A percentile compares a stretch with the other conserved stretches of the same genome.
phyloP scores from a whole-genome alignment of 805 yeast genomes.

The Metschnikowia kunwiensis region DNA sequence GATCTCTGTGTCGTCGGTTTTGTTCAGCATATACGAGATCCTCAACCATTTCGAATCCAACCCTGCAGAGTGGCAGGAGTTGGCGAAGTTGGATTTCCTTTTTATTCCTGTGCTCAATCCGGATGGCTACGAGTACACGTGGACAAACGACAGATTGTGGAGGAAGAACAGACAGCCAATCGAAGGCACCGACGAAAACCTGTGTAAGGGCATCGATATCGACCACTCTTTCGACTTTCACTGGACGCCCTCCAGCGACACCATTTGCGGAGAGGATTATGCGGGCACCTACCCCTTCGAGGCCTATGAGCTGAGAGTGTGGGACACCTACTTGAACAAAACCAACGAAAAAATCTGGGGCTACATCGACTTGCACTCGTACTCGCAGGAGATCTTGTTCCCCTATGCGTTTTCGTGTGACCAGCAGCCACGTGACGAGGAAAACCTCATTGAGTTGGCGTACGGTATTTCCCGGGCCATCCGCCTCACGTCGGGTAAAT shows the following conservation, averaged over 20 bases:
- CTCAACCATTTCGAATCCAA: constrained; percentile 29
- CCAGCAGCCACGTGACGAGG: constrained; percentile 72
- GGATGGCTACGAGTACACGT: constrained; percentile 83
- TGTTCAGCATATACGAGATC: constrained; percentile 48
- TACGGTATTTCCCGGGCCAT: constrained; percentile 77
- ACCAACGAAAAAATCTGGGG: constrained; percentile 62
- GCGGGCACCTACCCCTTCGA: constrained; percentile 72
- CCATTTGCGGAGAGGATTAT: constrained; percentile 82
- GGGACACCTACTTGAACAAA: constrained; percentile 38
- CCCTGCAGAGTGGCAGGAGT: constrained; percentile 41
- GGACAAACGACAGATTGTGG: constrained; percentile 84
- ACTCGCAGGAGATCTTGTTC: constrained; percentile 76
- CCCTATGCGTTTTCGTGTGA: constrained; percentile 82
- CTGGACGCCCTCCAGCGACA: constrained; percentile 58
- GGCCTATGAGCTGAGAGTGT: constrained; percentile 38
- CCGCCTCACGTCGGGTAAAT: constrained; percentile 58
- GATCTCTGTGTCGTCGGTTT: constrained; percentile 70
- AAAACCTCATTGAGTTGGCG: constrained; percentile 75
- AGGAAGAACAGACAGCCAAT: constrained; percentile 71
- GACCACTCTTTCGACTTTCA: constrained; percentile 81
- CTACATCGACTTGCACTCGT: constrained; percentile 79
- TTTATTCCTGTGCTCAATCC: constrained; percentile 86
- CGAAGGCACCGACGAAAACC: constrained; percentile 39
- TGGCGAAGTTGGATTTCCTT: constrained; percentile 64
- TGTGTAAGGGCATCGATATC: constrained; percentile 79